Base-by-base conservation (phyloP, 2,329 filamentous ascomycete genomes). In the Sporothrix pseudoabietina region DNA sequence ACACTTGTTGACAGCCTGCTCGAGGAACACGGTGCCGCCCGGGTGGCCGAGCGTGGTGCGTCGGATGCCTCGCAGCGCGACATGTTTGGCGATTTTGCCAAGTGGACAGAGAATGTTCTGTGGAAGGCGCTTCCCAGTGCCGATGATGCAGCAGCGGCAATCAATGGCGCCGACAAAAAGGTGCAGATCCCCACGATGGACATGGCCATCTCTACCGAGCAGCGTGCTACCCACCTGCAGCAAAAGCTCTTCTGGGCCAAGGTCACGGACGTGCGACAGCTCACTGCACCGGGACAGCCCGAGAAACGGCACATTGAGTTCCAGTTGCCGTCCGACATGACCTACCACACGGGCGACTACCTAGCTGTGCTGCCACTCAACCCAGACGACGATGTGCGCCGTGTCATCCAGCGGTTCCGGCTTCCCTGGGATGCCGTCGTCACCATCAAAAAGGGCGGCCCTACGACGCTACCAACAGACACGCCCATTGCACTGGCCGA, bases 281-380 rank as follows among this genome's bases (percentile, higher is more conserved):
- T 92, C 41, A 89, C 77, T 0, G 74, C 70, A 0, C 63, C 49
- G 39, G 57, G 66, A 2, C 47, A 19, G 44, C 22, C n/a, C 22
- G 59, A 71, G 12, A 94, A 88, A 83, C 86, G 87, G 30, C 86
- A 90, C 75, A 86, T 93, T 26, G 88, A 88, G 74, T 88, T 94
- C 39, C 87, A 88, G 74, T 84, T 94, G 0, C 92, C 92, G 0
- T 86, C 85, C 0, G 87, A 86, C 72, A 86, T 89, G 84, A 85
- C 84, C 0, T 95, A 94, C 80, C 85, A 87, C 49, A 87, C 90
- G 3, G 92, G 92, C 10, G 92, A 94, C 78, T 94, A 95, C 78
- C 85, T 94, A 0, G 91, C 91, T 0, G 84, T 94, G 3, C 82
- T 94, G 0, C 92, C 92, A 0, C 82, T 92, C 39, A 94, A 94